Percentiles rank a stretch among this genome's conserved stretches.
Evolutionary conservation across 805 yeast species (phyloP).

Genomic region (Yamadazyma laniorum): DNA sequence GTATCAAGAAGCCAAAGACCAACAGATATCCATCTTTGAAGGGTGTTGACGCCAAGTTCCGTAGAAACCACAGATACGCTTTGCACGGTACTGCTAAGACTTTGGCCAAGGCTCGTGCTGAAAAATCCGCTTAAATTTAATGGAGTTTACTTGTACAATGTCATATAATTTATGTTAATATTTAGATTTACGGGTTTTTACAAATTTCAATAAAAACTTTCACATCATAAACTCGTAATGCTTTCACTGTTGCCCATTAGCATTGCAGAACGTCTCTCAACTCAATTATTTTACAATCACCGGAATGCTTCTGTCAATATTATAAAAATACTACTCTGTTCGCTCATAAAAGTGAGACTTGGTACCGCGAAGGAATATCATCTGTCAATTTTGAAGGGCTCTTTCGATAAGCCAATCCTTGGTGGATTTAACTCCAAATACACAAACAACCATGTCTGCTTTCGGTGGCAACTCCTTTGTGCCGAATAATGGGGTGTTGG

Average conservation of each 20-base stretch:
- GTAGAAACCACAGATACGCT: slow-evolving; percentile 99
- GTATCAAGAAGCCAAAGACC: slow-evolving; percentile 99
- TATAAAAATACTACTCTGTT: no score
- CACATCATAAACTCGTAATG: slow-evolving; percentile 4
- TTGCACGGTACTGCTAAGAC: slow-evolving; percentile 96
- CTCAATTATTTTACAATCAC: no score
- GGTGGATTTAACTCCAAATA: background rate
- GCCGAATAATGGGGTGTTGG: slow-evolving; percentile 3
- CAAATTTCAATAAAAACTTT: slow-evolving; percentile 7
- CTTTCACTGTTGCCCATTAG: no score
- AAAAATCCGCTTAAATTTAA: slow-evolving; percentile 38
- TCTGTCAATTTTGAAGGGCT: no score
- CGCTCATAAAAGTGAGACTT: no score
- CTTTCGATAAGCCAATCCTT: background rate
- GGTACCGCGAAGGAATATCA: no score
- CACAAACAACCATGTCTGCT: slow-evolving; percentile 7
- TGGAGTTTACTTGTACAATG: slow-evolving; percentile 11
- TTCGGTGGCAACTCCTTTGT: slow-evolving; percentile 7
- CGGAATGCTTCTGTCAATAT: no score
- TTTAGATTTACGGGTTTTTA: slow-evolving; percentile 13
- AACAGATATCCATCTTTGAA: slow-evolving; percentile 97
- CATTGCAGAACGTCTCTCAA: no score
- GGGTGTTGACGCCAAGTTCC: slow-evolving; percentile 99
- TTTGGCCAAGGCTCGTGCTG: slow-evolving; percentile 78
- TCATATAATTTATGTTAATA: slow-evolving; percentile 13